These are phyloP conservation scores for Cladophialophora carrionii DNA, from an alignment of 2,329 filamentous ascomycete genomes.

Conservation along the genomic window DNA sequence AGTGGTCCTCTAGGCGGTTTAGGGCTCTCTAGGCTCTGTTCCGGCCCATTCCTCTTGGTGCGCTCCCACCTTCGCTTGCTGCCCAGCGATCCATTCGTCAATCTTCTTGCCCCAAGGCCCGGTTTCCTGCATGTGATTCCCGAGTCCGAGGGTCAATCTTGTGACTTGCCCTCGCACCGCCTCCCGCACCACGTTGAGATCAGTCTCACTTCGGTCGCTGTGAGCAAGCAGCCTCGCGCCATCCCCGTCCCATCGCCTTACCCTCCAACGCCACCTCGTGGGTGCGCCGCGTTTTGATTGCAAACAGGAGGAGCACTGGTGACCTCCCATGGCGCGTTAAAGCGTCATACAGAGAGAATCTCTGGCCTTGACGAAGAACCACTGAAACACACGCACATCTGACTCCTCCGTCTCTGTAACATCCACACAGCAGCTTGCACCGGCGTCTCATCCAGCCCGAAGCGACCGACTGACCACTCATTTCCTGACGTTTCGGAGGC, in stretches of 20 bases:
- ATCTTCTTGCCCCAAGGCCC: conserved; percentile 2
- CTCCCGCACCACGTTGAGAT: neutral
- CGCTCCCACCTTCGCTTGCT: conserved; percentile 12
- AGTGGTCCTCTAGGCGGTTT: neutral
- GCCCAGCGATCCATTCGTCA: conserved; percentile 12
- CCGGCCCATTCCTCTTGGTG: conserved; percentile 15
- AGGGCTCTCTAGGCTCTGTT: neutral
- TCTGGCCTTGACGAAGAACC: neutral
- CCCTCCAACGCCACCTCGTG: conserved; percentile 11
- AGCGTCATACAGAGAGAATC: neutral
- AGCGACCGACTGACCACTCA: conserved; percentile 19
- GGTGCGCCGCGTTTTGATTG: neutral
- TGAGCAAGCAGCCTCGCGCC: conserved; percentile 13
- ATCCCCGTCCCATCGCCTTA: conserved; percentile 1
- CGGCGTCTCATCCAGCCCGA: conserved; percentile 27
- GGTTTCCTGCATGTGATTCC: neutral
- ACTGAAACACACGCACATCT: neutral
- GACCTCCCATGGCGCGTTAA: neutral
- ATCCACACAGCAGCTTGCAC: neutral
- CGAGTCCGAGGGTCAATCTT: neutral
- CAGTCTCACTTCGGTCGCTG: neutral
- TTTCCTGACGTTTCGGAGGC: conserved; percentile 7
- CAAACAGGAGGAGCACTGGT: neutral
- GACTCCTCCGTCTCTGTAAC: neutral
- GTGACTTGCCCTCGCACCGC: neutral